These are phyloP conservation scores for Juglanconis oblonga DNA, from an alignment of 2,329 filamentous ascomycete species.

Conservation along the genomic window DNA sequence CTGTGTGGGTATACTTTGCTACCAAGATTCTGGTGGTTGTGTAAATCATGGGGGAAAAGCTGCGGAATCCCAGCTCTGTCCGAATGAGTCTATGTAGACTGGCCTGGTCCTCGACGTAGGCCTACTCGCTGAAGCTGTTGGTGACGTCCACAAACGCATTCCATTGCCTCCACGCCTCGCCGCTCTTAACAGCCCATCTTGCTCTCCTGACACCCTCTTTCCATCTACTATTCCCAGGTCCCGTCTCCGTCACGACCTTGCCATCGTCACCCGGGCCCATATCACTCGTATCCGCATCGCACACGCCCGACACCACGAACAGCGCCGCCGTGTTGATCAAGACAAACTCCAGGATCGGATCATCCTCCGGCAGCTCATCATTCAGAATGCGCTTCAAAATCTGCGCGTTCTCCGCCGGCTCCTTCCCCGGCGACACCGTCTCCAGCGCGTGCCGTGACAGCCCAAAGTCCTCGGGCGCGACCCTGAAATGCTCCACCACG, in stretches of 20 bases:
- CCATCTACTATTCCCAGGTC: slow-evolving; percentile 85
- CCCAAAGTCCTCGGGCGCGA: slow-evolving; percentile 86
- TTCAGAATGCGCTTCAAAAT: slow-evolving; percentile 76
- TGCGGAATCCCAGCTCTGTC: not conserved
- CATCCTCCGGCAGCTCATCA: slow-evolving; percentile 68
- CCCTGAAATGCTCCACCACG: slow-evolving; percentile 63
- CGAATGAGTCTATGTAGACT: not conserved
- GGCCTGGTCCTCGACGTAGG: not conserved
- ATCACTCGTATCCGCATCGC: slow-evolving; percentile 75
- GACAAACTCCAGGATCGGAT: slow-evolving; percentile 90
- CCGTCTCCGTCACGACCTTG: slow-evolving; percentile 74
- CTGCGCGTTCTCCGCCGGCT: slow-evolving; percentile 80
- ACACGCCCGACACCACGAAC: slow-evolving; percentile 80
- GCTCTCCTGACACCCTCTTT: slow-evolving; percentile 90
- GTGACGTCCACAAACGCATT: slow-evolving; percentile 79
- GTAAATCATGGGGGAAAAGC: not conserved
- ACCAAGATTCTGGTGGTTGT: no score
- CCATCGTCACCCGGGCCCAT: slow-evolving; percentile 82
- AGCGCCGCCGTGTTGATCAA: slow-evolving; percentile 90
- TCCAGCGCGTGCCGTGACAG: slow-evolving; percentile 69
- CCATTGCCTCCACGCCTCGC: slow-evolving; percentile 82
- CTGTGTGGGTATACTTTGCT: no score
- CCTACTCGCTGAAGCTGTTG: slow-evolving; percentile 40
- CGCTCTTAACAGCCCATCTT: slow-evolving; percentile 82
- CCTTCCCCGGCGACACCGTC: slow-evolving; percentile 79